Conservation (phyloP, 306 rosid genomes). For the Psophocarpus tetragonolobus region DNA sequence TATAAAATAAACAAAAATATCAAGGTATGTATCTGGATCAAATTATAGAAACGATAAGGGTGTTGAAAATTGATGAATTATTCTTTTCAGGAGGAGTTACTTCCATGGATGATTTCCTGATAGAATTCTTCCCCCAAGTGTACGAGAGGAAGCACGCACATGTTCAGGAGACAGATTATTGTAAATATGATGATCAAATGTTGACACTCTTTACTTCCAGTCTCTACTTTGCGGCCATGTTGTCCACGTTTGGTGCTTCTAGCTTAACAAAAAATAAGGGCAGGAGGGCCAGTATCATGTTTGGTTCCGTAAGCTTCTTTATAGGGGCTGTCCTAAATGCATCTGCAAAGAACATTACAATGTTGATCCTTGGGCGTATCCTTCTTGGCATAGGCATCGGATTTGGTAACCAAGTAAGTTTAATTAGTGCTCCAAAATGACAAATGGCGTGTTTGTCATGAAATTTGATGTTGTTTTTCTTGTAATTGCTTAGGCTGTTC, state of each 20-base stretch:
- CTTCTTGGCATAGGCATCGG: constrained; percentile 77
- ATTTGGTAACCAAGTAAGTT: constrained; percentile 79
- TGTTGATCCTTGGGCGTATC: constrained; percentile 70
- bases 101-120: constrained; percentile 88
- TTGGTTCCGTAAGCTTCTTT: constrained; percentile 74
- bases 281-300: constrained; percentile 56
- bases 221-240: constrained; percentile 71
- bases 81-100: constrained; percentile 78
- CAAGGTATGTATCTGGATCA: no score
- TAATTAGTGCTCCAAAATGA: not conserved
- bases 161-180: constrained; percentile 75
- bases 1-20: no score
- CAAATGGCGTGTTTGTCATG: not conserved
- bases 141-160: constrained; percentile 67
- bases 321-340: constrained; percentile 70
- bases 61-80: not conserved
- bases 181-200: constrained; percentile 78
- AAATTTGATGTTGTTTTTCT: not conserved
- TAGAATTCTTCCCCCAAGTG: constrained; percentile 73
- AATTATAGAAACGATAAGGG: no score
- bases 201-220: constrained; percentile 85
- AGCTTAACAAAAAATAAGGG: constrained; percentile 33
- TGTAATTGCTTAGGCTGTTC: constrained; percentile 72
- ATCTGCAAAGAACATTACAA: constrained; percentile 49
- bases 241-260: constrained; percentile 77